A percentile compares a stretch with the other conserved stretches of the same genome.
Conservation (phyloP, 2,329 filamentous ascomycete species). For the Thelonectria olida region DNA sequence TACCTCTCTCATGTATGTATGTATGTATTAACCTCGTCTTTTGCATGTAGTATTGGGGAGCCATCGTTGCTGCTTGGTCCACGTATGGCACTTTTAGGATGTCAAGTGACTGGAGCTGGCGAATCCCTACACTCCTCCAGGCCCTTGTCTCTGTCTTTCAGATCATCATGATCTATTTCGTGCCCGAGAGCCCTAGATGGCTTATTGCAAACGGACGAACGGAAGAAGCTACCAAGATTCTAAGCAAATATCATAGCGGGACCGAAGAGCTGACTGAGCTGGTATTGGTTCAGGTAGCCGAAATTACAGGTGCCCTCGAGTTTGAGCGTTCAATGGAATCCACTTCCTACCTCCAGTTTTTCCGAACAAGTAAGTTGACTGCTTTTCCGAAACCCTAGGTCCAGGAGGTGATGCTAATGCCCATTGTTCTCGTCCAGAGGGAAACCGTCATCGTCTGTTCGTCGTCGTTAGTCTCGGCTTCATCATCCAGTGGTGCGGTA, state of each 20-base stretch:
- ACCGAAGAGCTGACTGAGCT: conserved; percentile 59
- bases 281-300: conserved; percentile 61
- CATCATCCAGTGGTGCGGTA: conserved; percentile 52
- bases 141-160: conserved; percentile 28
- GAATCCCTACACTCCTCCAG: conserved; percentile 44
- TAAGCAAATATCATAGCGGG: conserved; percentile 66
- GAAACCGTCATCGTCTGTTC: conserved; percentile 47
- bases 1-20: too few relatives aligned
- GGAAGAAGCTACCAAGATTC: conserved; percentile 60
- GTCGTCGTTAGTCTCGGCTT: conserved; percentile 54
- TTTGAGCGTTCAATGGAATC: too few relatives aligned
- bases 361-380: too few relatives aligned
- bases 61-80: conserved; percentile 54
- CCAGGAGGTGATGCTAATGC: conserved; percentile 50
- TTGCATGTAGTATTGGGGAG: conserved; percentile 56
- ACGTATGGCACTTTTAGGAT: conserved; percentile 55
- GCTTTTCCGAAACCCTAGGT: too few relatives aligned
- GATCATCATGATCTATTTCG: conserved; percentile 51
- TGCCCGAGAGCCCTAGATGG: conserved; percentile 72
- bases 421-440: conserved; percentile 39
- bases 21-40: too few relatives aligned
- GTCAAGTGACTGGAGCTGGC: conserved; percentile 48
- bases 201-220: conserved; percentile 51
- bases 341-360: too few relatives aligned
- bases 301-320: conserved; percentile 50